These are phyloP conservation scores for Tylopilus sp. DNA, from an alignment of 768 basidiomycete species.

Conservation along the genomic window DNA sequence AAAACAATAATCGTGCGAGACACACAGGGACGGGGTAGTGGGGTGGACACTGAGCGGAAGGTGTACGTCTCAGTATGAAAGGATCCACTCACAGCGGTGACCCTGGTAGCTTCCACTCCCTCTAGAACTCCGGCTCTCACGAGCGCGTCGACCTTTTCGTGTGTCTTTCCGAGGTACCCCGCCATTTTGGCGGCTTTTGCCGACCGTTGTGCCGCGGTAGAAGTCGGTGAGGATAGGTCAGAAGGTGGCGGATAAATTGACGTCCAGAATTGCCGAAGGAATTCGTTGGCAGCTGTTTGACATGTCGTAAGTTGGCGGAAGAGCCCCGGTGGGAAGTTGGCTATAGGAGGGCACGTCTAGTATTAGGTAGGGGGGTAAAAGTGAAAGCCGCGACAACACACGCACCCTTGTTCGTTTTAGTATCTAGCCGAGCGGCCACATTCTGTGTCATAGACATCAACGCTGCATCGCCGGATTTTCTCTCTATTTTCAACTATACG, in stretches of 20 bases:
- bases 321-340: constrained; percentile 74
- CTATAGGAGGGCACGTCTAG: constrained; percentile 34
- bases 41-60: background rate
- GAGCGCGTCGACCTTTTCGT: constrained; percentile 79
- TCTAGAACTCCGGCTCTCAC: constrained; percentile 56
- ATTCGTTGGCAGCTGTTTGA: constrained; percentile 93
- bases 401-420: constrained; percentile 62
- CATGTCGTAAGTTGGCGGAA: constrained; percentile 84
- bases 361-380: background rate
- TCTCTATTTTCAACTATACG: constrained; percentile 62
- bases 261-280: constrained; percentile 94
- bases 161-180: constrained; percentile 72
- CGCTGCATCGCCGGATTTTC: constrained; percentile 64
- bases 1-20: background rate
- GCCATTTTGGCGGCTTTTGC: constrained; percentile 87
- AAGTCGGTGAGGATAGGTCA: constrained; percentile 49
- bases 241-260: constrained; percentile 73
- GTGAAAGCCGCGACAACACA: constrained; percentile 20
- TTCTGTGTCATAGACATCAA: constrained; percentile 61
- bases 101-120: constrained; percentile 57
- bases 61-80: no score
- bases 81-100: constrained; percentile 55
- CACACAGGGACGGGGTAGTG: background rate
- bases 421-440: constrained; percentile 56
- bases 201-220: constrained; percentile 65